A percentile compares a stretch with the other conserved stretches of the same genome.
Conservation (phyloP, 441 rosid genomes). For the Populus hybrid region DNA sequence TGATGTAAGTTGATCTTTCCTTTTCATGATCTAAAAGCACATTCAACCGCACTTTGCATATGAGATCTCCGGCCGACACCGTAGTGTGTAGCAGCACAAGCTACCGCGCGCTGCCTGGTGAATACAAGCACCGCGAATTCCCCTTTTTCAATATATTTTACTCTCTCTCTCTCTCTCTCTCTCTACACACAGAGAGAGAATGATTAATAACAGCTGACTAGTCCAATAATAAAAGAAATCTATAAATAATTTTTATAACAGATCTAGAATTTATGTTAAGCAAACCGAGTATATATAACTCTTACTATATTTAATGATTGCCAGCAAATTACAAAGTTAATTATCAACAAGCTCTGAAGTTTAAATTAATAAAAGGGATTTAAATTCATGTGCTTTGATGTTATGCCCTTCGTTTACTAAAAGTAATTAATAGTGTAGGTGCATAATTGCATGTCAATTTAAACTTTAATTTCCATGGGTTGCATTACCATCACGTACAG, state of each 20-base stretch:
- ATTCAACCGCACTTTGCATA: neutral
- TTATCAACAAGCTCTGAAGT: neutral
- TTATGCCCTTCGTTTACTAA: neutral
- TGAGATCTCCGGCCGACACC: neutral
- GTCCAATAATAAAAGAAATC: too few relatives aligned
- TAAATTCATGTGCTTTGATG: neutral
- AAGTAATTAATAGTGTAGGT: neutral
- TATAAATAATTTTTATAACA: neutral
- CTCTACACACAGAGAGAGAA: too few relatives aligned
- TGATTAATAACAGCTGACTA: too few relatives aligned
- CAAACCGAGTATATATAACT: neutral
- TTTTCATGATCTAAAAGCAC: neutral
- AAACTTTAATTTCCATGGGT: neutral
- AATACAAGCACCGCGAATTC: too few relatives aligned
- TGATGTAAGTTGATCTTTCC: conserved; percentile 37
- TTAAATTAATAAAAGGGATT: neutral
- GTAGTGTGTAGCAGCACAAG: too few relatives aligned
- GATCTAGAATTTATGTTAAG: neutral
- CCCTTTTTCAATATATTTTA: too few relatives aligned
- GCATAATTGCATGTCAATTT: neutral
- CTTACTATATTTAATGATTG: neutral
- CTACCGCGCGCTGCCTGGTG: too few relatives aligned
- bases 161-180: too few relatives aligned
- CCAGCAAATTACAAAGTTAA: neutral
- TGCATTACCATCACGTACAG: neutral